Base-by-base conservation (phyloP, 257 asterid genomes). In the Forsythia suspensa region DNA sequence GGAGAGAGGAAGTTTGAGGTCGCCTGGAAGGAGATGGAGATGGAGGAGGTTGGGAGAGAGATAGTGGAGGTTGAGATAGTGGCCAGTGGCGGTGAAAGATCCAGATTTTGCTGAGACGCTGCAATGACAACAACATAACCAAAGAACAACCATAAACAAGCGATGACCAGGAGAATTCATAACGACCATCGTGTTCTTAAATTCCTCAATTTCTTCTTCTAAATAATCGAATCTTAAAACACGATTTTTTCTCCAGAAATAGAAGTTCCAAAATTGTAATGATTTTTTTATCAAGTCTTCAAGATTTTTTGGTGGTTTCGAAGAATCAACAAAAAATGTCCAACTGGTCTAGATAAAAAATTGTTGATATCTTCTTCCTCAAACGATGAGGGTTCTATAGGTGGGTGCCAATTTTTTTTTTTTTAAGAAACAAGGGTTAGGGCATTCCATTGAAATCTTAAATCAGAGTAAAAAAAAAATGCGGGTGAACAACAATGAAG, bases 91-190 rank as follows among this genome's bases (percentile, higher is more conserved):
- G 61, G 21, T 40, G 2, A 21, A 41, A 34, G 67, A 39, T 46
- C 57, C 46, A 76, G 79, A 82, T 82, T 44, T 51, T 59, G 43
- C 59, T 80, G 84, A 4, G 85, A 80, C 21, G 77, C 83, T 9
- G 72, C 86, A 39, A 77, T 7, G 16, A 66, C 24, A 71, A 48
- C 78, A 68, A 79, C 66, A 11, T 83, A 80, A 41, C 66, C 69
- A 16, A 87, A 77, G 18, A 75, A 38, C 18, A 84, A 18, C 71
- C 81, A 61, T 15, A 70, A 74, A 29, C 21, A 18, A n/a, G 85
- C 6, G 15, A 72, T 68, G 70, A 76, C 46, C 75, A 77, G 75
- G 75, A 3, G 79, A 65, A 73, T 80, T 88, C 90, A 87, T 83
- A 12, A 39, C 67, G 46, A 43, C 48, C 90, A 84, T 86, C 74